These are phyloP conservation scores for Phytopythium boreale DNA, from an alignment of 352 stramenopile genomes.

Conservation along the genomic window DNA sequence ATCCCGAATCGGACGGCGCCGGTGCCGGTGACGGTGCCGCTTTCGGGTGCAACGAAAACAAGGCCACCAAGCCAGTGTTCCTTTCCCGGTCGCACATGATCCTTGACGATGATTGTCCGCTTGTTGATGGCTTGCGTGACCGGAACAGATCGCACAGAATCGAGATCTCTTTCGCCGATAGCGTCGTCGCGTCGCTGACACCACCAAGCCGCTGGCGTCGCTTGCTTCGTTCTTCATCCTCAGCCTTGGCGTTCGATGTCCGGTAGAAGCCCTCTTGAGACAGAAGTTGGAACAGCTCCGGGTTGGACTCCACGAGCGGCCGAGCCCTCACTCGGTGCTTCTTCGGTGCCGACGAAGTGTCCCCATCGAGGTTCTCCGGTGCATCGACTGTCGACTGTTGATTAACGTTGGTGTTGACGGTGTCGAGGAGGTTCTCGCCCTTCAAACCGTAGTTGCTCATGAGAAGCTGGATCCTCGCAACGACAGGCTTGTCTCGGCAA, in stretches of 20 bases:
- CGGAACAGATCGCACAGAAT: constrained; percentile 66
- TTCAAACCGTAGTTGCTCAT: constrained; percentile 87
- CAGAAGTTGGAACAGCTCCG: constrained; percentile 64
- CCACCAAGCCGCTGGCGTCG: constrained; percentile 18
- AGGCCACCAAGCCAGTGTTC: constrained; percentile 39
- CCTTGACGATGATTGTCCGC: constrained; percentile 19
- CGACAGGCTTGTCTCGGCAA: constrained; percentile 8
- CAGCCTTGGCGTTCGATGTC: background rate
- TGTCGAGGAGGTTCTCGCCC: constrained; percentile 29
- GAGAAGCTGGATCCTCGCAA: constrained; percentile 79
- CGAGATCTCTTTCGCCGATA: constrained; percentile 53
- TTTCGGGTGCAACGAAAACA: constrained; percentile 41
- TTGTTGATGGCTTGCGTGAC: constrained; percentile 15
- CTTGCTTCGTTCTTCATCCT: constrained; percentile 8
- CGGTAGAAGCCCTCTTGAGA: constrained; percentile 65
- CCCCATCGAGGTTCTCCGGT: too few species aligned
- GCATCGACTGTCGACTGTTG: background rate
- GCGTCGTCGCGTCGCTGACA: constrained; percentile 37
- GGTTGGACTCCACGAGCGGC: constrained; percentile 67
- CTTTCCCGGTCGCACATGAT: constrained; percentile 56
- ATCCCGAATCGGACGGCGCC: background rate
- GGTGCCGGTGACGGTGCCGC: background rate
- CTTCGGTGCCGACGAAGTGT: background rate
- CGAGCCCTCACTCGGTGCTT: constrained; percentile 76
- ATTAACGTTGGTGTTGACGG: background rate